These are phyloP conservation scores for Kodamaea alishanica DNA, from an alignment of 1,139 yeast genomes.

Conservation along the genomic window DNA sequence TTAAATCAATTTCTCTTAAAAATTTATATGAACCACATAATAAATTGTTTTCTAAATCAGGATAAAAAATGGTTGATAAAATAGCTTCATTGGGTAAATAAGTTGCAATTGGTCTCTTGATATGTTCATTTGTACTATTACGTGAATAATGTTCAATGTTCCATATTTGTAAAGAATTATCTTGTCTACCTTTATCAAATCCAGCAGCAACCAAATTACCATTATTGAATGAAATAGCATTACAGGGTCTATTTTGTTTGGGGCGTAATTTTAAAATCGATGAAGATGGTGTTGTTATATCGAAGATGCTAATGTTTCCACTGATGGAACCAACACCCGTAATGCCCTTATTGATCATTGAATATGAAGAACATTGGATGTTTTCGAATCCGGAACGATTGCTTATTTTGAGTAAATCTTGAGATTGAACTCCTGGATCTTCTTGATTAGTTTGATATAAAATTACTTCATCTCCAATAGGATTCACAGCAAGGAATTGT, in stretches of 20 bases:
- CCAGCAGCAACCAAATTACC: constrained; percentile 72
- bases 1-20: constrained; percentile 71
- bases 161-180: constrained; percentile 77
- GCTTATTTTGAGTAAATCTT: constrained; percentile 43
- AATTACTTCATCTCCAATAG: constrained; percentile 65
- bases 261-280: constrained; percentile 52
- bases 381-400: constrained; percentile 66
- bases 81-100: constrained; percentile 75
- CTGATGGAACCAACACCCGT: constrained; percentile 71
- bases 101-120: constrained; percentile 54
- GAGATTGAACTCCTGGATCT: constrained; percentile 32
- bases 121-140: constrained; percentile 38
- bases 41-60: constrained; percentile 53
- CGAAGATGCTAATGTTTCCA: constrained; percentile 65
- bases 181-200: constrained; percentile 75
- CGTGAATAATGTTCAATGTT: constrained; percentile 61
- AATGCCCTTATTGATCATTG: constrained; percentile 53
- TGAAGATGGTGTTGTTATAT: constrained; percentile 42
- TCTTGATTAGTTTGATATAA: constrained; percentile 54
- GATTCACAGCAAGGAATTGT: constrained; percentile 59
- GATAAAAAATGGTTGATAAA: constrained; percentile 62
- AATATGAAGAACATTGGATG: constrained; percentile 69
- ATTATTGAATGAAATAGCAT: constrained; percentile 65
- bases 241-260: constrained; percentile 71
- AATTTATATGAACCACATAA: constrained; percentile 77